These are phyloP conservation scores for Myrmaecium sp. DNA, from an alignment of 2,329 filamentous ascomycete genomes.

Conservation along the genomic window DNA sequence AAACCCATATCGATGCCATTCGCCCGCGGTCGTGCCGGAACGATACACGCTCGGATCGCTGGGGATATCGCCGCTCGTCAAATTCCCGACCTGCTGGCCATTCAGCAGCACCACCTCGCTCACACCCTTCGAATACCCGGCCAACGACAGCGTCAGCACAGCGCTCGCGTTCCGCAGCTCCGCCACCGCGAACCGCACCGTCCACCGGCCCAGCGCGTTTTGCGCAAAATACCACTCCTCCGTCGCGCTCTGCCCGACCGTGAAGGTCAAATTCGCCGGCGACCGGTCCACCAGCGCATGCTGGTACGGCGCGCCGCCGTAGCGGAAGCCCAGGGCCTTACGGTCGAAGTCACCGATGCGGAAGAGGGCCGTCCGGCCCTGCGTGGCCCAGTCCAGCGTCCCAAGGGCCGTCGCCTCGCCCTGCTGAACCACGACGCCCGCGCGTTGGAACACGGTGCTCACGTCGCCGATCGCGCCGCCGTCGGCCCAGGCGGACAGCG, in stretches of 20 bases:
- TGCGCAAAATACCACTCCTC: slow-evolving; percentile 35
- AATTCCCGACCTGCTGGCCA: slow-evolving; percentile 22
- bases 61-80: slow-evolving; percentile 20
- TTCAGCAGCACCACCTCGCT: slow-evolving; percentile 27
- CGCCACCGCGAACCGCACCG: slow-evolving; percentile 12
- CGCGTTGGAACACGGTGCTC: slow-evolving; percentile 26
- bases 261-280: slow-evolving; percentile 29
- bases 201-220: slow-evolving; percentile 18
- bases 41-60: slow-evolving; percentile 32
- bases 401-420: slow-evolving; percentile 9
- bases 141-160: slow-evolving; percentile 26
- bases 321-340: slow-evolving; percentile 26
- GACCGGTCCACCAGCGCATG: slow-evolving; percentile 29
- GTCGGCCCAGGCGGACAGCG: slow-evolving; percentile 33
- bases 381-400: slow-evolving; percentile 17
- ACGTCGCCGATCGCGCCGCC: slow-evolving; percentile 28
- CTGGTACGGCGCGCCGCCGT: slow-evolving; percentile 26
- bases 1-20: slow-evolving; percentile 31
- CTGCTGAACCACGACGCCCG: slow-evolving; percentile 22
- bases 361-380: slow-evolving; percentile 25
- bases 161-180: slow-evolving; percentile 16
- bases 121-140: slow-evolving; percentile 27
- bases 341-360: slow-evolving; percentile 34
- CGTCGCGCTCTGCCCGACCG: slow-evolving; percentile 22
- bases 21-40: slow-evolving; percentile 29